Percentiles rank a stretch among this genome's conserved stretches.
Evolutionary conservation across 345 rosid genomes (phyloP).

Genomic region (Nephelium lappaceum): DNA sequence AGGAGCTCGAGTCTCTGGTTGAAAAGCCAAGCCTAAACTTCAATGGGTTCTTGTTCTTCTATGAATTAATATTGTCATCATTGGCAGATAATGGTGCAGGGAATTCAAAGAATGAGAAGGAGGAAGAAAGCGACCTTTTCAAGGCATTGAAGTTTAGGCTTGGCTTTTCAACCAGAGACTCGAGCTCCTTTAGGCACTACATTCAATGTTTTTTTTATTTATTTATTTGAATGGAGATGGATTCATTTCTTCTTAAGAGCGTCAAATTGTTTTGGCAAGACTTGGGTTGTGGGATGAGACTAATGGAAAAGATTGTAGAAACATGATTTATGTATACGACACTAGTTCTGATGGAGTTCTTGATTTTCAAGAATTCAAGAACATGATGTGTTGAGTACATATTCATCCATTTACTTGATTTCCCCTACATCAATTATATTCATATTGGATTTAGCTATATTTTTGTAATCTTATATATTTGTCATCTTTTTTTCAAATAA

Average conservation of each 20-base stretch:
- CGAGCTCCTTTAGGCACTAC: too few relatives aligned
- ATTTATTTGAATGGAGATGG: constrained; percentile 75
- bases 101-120: background rate
- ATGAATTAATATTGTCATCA: constrained; percentile 2
- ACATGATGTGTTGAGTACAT: constrained; percentile 46
- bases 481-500: too few relatives aligned
- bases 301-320: constrained; percentile 51
- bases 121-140: constrained; percentile 32
- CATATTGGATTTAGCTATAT: too few relatives aligned
- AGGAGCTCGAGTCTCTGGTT: constrained; percentile 56
- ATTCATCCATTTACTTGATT: too few relatives aligned
- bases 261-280: constrained; percentile 58
- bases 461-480: too few relatives aligned
- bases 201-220: constrained; percentile 74
- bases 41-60: constrained; percentile 63
- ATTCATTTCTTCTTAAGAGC: constrained; percentile 68
- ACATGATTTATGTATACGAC: constrained; percentile 65
- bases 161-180: too few relatives aligned
- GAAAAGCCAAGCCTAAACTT: constrained; percentile 60
- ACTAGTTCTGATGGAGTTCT: constrained; percentile 70
- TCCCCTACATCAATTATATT: too few relatives aligned
- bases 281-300: constrained; percentile 54
- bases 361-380: constrained; percentile 81
- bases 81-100: too few relatives aligned
- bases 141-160: too few relatives aligned